phyloP scores from a whole-genome alignment of 768 basidiomycete species.

The Sistotremastrum suecicum region DNA sequence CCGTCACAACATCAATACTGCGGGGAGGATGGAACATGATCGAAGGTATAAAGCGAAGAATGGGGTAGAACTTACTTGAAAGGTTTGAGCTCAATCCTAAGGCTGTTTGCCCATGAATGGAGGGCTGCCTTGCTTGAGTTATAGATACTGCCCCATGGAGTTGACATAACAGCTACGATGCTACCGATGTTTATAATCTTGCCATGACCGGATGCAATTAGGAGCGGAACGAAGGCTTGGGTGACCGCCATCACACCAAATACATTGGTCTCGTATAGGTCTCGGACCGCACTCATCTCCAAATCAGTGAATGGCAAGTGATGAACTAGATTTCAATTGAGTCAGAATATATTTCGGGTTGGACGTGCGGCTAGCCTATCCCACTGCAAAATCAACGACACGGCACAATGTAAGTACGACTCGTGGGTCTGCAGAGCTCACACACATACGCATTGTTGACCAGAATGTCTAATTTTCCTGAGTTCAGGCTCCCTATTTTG shows the following conservation, averaged over 20 bases:
- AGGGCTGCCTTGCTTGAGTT: conserved; percentile 22
- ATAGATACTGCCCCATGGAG: conserved; percentile 16
- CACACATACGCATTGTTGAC: conserved; percentile 10
- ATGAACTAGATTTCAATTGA: conserved; percentile 2
- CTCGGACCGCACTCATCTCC: conserved; percentile 10
- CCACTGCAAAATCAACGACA: too few relatives aligned
- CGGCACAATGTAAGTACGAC: too few relatives aligned
- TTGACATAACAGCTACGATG: conserved; percentile 15
- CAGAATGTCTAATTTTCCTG: conserved; percentile 17
- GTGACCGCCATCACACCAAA: conserved; percentile 21
- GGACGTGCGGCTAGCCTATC: too few relatives aligned
- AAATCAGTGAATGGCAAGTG: conserved; percentile 15
- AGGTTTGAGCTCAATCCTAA: conserved; percentile 20
- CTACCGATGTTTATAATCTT: conserved; percentile 19
- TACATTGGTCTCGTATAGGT: conserved; percentile 19
- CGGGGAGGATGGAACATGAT: too few relatives aligned
- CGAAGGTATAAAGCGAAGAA: too few relatives aligned
- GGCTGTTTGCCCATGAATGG: conserved; percentile 16
- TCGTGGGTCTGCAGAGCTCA: too few relatives aligned
- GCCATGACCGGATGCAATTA: conserved; percentile 15
- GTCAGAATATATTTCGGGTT: too few relatives aligned
- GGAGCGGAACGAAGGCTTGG: conserved; percentile 16
- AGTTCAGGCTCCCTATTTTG: conserved; percentile 9
- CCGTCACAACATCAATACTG: too few relatives aligned
- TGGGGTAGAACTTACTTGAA: too few relatives aligned